Evolutionary conservation across 1,284 basidiomycete species (phyloP), one percentile per base, ranked within the genome.

Genomic region (Ustilago bromivora): DNA sequence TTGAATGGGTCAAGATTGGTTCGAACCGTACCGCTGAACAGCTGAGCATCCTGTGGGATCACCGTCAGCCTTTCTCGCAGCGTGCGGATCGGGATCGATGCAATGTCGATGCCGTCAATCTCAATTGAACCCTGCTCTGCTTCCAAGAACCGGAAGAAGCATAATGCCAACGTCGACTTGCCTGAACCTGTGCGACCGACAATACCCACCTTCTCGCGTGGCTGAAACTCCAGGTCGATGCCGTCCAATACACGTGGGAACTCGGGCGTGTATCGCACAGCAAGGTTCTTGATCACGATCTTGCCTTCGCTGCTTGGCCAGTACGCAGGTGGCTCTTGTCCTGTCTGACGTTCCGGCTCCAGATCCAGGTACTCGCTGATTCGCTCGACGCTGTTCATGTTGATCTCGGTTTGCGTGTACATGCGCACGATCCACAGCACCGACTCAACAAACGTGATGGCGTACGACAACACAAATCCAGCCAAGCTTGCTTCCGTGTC

Each of bases 131-230:
- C 96, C 11, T 88, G 87, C 1, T 90, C 88, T 0, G 95, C 94
- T 81, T 98, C 95, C 8, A 92, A 92, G 81, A 98, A 97, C 59
- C 97, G 91, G 91, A 98, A 98, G 89, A 98, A 95, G 23, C 93
- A 93, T 32, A 97, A 88, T 0, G 95, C 95, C 17, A 98, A 89
- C 1, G 95, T 97, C 65, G 92, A 93, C 88, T 96, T 95, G 54
- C 94, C 94, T 31, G 88, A 88, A 17, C 96, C 96, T 0, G 95
- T 97, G 55, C 94, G 89, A 15, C 85, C 84, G 4, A 85, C 82
- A 49, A 85, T 84, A 34, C 85, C 85, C 67, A 86, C 77, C 66
- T 85, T 86, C 58, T 86, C 81, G 9, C 85, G 80, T 8, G 85
- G 76, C 62, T 73, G 62, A 41, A 86, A 80, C 32, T 80, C 77